These are phyloP conservation scores for Hibiscus trionum DNA, from an alignment of 345 rosid genomes.

Conservation along the genomic window DNA sequence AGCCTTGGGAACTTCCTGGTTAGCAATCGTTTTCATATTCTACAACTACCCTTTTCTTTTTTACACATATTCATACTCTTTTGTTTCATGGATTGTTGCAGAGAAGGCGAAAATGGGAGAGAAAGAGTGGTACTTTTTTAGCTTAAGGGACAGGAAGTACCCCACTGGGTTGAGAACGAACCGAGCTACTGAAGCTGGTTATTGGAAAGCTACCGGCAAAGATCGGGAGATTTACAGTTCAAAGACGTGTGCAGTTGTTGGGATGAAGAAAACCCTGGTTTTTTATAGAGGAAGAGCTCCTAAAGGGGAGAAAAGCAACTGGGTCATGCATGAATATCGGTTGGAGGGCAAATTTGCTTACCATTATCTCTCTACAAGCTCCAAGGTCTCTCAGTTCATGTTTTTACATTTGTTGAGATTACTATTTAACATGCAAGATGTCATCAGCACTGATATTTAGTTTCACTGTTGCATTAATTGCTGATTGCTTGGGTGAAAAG, in stretches of 20 bases:
- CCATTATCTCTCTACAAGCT: slow-evolving; percentile 62
- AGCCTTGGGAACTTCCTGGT: slow-evolving; percentile 99
- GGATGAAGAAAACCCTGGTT: slow-evolving; percentile 93
- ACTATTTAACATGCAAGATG: too few species aligned
- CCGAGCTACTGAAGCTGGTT: slow-evolving; percentile 93
- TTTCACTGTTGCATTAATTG: slow-evolving; percentile 2
- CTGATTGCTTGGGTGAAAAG: not conserved
- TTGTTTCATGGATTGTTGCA: slow-evolving; percentile 15
- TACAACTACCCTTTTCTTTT: not conserved
- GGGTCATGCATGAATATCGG: slow-evolving; percentile 99
- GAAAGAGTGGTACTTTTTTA: slow-evolving; percentile 94
- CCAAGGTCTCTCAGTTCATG: slow-evolving; percentile 39
- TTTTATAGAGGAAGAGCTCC: slow-evolving; percentile 92
- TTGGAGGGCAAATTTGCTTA: slow-evolving; percentile 89
- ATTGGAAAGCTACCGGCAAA: slow-evolving; percentile 96
- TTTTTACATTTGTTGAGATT: not conserved
- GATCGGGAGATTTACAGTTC: slow-evolving; percentile 86
- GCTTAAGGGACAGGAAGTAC: slow-evolving; percentile 75
- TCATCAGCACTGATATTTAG: not conserved
- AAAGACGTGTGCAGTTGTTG: slow-evolving; percentile 69
- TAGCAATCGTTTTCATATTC: not conserved
- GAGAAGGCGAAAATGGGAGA: slow-evolving; percentile 93
- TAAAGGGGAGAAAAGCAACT: slow-evolving; percentile 80
- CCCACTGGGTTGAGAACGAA: slow-evolving; percentile 90
- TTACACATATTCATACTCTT: not conserved